A percentile compares a stretch with the other conserved stretches of the same genome.
phyloP scores from a whole-genome alignment of 768 basidiomycete species.

The Candolleomyces aberdarensis region DNA sequence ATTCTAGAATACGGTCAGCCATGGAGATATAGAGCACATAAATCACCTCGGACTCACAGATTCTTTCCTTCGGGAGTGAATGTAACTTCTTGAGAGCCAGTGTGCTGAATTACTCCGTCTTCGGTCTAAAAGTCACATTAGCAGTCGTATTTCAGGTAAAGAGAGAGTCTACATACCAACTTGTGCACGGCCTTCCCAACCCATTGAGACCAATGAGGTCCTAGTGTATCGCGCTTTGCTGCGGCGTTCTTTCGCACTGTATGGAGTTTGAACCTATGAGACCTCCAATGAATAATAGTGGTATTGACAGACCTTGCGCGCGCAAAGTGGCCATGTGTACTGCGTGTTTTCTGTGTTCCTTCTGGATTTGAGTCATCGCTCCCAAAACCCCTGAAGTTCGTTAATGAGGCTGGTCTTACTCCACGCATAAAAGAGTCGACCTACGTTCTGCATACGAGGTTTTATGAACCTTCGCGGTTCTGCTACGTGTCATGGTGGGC shows the following conservation, averaged over 20 bases:
- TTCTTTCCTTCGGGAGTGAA: slow-evolving; percentile 4
- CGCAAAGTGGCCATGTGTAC: slow-evolving; percentile 7
- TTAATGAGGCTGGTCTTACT: not conserved
- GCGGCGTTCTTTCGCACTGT: slow-evolving; percentile 9
- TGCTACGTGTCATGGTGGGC: not conserved
- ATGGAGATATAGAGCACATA: no score
- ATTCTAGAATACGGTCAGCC: not conserved
- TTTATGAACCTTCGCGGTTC: not conserved
- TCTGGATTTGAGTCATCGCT: slow-evolving; percentile 3
- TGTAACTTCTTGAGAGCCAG: slow-evolving; percentile 1
- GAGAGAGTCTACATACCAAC: not conserved
- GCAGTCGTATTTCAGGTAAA: no score
- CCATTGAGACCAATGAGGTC: slow-evolving; percentile 5
- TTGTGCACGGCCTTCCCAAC: slow-evolving; percentile 8
- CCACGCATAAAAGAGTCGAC: not conserved
- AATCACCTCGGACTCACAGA: not conserved
- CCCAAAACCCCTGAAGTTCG: slow-evolving; percentile 5
- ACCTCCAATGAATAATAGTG: not conserved
- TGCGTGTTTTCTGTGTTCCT: not conserved
- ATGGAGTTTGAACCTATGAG: not conserved
- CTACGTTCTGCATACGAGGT: not conserved
- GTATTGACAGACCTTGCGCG: slow-evolving; percentile 2
- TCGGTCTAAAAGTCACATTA: not conserved
- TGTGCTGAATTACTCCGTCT: slow-evolving; percentile 6
- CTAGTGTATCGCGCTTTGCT: slow-evolving; percentile 1